Evolutionary conservation across 768 basidiomycete species (phyloP), one percentile per base, ranked within the genome.

Genomic region (Lyophyllum atratum): DNA sequence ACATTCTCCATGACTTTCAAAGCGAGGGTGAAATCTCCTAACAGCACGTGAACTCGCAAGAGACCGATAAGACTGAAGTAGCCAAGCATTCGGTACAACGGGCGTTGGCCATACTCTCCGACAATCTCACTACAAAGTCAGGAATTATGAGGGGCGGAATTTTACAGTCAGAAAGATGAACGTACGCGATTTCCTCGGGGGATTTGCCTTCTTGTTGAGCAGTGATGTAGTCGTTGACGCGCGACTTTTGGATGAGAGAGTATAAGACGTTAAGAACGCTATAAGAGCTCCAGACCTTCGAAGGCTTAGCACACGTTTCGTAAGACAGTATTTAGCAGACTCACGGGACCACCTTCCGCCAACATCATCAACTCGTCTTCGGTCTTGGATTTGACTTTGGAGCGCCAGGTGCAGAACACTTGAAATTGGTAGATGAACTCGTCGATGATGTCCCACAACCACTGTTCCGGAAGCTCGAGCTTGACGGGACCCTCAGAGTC

Each of bases 351-450:
- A 39, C 86, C 87, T 37, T 94, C 92, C 3, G 83, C 86, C 22
- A 98, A 81, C 80, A 94, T 81, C 48, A 80, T 68, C 37, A 95
- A 80, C 70, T 98, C 95, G 64, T 98, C 96, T 39, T 93, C 94
- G 0, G 87, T 85, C 76, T 97, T 98, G 49, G 80, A 79, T 59
- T 92, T 90, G 28, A 87, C 80, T 66, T 91, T 93, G 17, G 89
- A 88, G 51, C 94, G 80, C 89, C 94, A 98, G 37, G 92, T 85
- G 62, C 93, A 92, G 75, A 97, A 98, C 1, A 91, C 90, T 69
- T 96, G 95, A 78, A 95, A 99, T 70, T 99, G 96, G 75, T 97
- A 99, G 64, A 98, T 96, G 70, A 95, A 95, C 66, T 95, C 94
- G 76, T 96, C 93, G 67, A 96, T 88, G 71, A 95, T 95, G 67